Conservation (phyloP, 768 basidiomycete species). For the Pisolithus marmoratus region DNA sequence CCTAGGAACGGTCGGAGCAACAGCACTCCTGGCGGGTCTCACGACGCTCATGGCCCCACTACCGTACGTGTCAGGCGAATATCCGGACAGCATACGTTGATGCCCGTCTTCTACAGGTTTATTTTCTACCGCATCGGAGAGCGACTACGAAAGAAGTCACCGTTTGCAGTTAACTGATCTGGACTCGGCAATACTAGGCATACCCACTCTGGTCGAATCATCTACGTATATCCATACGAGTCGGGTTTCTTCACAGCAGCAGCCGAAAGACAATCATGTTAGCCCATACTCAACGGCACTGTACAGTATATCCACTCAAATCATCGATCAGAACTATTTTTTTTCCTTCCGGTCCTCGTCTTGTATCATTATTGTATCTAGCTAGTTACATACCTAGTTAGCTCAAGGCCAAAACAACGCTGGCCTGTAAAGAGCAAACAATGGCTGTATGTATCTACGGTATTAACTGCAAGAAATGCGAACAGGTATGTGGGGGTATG, state of each 20-base stretch:
- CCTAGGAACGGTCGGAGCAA: conserved; percentile 66
- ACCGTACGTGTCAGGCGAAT: conserved; percentile 38
- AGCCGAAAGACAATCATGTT: too few relatives aligned
- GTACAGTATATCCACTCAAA: not conserved
- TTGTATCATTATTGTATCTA: not conserved
- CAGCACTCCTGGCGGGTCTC: conserved; percentile 64
- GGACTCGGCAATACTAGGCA: not conserved
- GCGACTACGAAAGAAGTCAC: conserved; percentile 37
- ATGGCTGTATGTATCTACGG: not conserved
- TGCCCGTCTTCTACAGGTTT: conserved; percentile 28
- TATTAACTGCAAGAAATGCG: conserved; percentile 7
- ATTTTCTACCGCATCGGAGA: conserved; percentile 44
- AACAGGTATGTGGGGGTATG: conserved; percentile 8
- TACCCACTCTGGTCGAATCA: too few relatives aligned
- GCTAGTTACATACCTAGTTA: not conserved
- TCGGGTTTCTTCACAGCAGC: too few relatives aligned
- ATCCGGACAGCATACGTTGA: not conserved
- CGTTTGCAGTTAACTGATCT: conserved; percentile 31
- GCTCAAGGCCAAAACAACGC: not conserved
- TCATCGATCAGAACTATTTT: not conserved
- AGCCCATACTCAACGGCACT: too few relatives aligned
- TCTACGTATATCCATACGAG: too few relatives aligned
- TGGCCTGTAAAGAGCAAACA: not conserved
- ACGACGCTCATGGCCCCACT: conserved; percentile 56
- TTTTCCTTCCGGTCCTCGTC: not conserved